Evolutionary conservation across 345 rosid species (phyloP), one percentile per base, ranked within the genome.

Genomic region (Mallotus nudiflorus): DNA sequence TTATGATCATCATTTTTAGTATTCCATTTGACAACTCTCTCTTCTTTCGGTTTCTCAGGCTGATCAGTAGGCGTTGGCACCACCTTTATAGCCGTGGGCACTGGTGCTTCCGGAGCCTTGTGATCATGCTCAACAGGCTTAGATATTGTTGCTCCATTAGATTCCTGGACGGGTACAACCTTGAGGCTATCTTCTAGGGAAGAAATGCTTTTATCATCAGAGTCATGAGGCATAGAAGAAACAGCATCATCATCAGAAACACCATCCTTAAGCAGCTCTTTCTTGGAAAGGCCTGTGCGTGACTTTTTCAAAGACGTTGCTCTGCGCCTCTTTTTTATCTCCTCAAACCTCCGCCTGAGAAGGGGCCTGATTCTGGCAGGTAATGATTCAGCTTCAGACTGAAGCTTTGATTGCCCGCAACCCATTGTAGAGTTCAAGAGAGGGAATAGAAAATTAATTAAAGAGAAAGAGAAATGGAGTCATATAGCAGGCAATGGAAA

Each of bases 221-320:
- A 25, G 0, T 59, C 64, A 29, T 64, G 39, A n/a, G 28, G 29
- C 18, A 7, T 70, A 25, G 15, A 48, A n/a, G 50, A 69, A 27
- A 7, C 58, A 28, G 63, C 69, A 28, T 73, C 76, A 20, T 66
- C 65, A 14, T 74, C 72, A 1, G 40, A 28, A 4, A 9, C 24
- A 10, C 66, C 74, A 16, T 68, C 65, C 42, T 80, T 73, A 28
- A 80, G 83, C 62, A 80, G 62, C 50, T 53, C 52, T 50, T 80
- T 73, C 59, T 61, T 60, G 33, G 80, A 69, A 46, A 68, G 69
- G 29, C 63, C 51, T 20, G 33, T 6, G 1, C 9, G n/a, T 9
- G 51, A 35, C 2, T 33, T 53, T 39, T 62, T 51, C 50, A 46
- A 24, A 46, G 57, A 9, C 52, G n/a, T 16, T 9, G 42, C 45